Conservation (phyloP, 73 alveolate species). For the Tetrahymena borealis region DNA sequence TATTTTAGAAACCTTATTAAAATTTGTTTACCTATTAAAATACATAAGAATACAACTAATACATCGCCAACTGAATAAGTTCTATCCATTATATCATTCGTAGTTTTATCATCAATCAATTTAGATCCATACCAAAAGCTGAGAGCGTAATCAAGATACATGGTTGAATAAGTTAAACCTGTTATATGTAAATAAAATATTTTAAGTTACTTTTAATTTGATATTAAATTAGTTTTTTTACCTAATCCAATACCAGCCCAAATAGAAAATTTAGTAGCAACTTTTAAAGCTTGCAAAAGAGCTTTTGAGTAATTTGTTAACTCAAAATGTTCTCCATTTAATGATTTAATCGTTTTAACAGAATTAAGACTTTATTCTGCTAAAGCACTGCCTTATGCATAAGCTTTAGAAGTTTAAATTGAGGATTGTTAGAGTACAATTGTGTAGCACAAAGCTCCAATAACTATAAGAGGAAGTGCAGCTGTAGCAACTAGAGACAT, state of each 20-base stretch:
- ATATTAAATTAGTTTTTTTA: neutral
- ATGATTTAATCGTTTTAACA: conserved; percentile 44
- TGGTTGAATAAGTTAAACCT: conserved; percentile 22
- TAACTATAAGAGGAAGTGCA: conserved; percentile 23
- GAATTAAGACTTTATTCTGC: conserved; percentile 85
- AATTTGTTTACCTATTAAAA: neutral
- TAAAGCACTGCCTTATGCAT: conserved; percentile 54
- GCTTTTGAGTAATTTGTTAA: neutral
- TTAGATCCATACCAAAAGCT: conserved; percentile 46
- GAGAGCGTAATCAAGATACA: conserved; percentile 26
- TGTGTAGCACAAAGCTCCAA: conserved; percentile 24
- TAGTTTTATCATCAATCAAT: conserved; percentile 18
- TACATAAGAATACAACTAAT: conserved; percentile 47
- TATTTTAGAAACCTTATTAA: neutral
- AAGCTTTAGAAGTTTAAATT: conserved; percentile 46
- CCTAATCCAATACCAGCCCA: neutral
- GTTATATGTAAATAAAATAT: neutral
- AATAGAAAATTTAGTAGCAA: neutral
- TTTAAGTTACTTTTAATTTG: neutral
- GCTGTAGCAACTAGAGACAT: conserved; percentile 46
- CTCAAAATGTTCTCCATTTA: conserved; percentile 10
- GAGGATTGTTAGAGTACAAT: conserved; percentile 12
- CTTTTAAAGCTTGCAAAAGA: neutral
- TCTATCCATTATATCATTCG: conserved; percentile 3
- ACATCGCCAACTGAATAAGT: conserved; percentile 54